Percentiles rank a stretch among this genome's conserved stretches.
Evolutionary conservation across 371 early-diverging fungal genomes (phyloP).

Genomic region (Mortierella sp.): DNA sequence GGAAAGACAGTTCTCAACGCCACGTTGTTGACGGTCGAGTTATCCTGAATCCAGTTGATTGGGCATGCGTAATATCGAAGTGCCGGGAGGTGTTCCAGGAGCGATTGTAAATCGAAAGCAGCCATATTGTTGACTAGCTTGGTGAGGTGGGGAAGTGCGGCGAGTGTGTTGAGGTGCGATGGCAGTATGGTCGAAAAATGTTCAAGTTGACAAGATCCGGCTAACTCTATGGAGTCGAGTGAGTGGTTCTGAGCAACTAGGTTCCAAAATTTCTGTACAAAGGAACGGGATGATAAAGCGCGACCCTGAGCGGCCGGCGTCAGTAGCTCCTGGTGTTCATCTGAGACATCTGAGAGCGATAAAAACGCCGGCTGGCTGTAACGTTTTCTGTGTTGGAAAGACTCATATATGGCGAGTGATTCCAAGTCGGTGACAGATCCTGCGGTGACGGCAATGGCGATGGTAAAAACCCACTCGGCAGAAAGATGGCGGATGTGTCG

Average conservation of each 20-base stretch:
- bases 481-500: not conserved
- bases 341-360: not conserved
- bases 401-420: not conserved
- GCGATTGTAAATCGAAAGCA: not conserved
- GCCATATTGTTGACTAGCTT: constrained; percentile 2
- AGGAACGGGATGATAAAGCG: not conserved
- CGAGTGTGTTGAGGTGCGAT: not conserved
- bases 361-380: not conserved
- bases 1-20: not conserved
- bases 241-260: not conserved
- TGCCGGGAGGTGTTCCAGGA: not conserved
- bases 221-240: not conserved
- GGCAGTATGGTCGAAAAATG: not conserved
- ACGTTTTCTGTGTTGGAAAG: not conserved
- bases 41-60: not conserved
- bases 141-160: not conserved
- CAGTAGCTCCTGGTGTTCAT: not conserved
- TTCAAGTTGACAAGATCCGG: not conserved
- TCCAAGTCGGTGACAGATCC: not conserved
- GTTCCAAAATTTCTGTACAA: not conserved
- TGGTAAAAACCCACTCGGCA: not conserved
- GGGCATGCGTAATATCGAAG: not conserved
- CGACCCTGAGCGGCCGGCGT: too few relatives aligned
- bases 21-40: not conserved
- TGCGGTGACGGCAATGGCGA: not conserved